phyloP scores from a whole-genome alignment of 2,329 filamentous ascomycete species.

The Sclerotinia minor region DNA sequence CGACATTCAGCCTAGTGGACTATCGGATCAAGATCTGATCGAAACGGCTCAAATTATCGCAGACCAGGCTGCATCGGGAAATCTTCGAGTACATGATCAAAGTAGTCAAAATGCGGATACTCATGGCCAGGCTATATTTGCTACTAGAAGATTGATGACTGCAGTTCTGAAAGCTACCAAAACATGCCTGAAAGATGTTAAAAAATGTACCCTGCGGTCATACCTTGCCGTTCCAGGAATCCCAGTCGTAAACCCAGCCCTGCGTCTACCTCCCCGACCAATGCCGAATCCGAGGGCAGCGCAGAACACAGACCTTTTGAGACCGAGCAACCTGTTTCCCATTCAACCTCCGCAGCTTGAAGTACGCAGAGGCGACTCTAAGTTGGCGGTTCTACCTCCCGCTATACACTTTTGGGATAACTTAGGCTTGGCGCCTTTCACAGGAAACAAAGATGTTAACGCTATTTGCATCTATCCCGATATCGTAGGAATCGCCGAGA shows the following conservation, averaged over 20 bases:
- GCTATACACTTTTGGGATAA: conserved; percentile 81
- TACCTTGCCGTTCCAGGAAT: conserved; percentile 60
- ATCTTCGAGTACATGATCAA: conserved; percentile 38
- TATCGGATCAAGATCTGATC: conserved; percentile 60
- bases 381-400: conserved; percentile 71
- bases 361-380: conserved; percentile 67
- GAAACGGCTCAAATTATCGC: conserved; percentile 70
- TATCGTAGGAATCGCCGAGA: conserved; percentile 61
- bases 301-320: conserved; percentile 39
- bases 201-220: conserved; percentile 48
- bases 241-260: conserved; percentile 54
- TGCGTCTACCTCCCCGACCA: conserved; percentile 46
- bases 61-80: conserved; percentile 64
- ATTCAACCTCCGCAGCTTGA: conserved; percentile 71
- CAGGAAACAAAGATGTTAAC: conserved; percentile 69
- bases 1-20: conserved; percentile 33
- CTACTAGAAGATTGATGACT: conserved; percentile 43
- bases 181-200: conserved; percentile 47
- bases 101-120: conserved; percentile 18
- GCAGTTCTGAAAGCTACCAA: conserved; percentile 49
- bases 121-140: conserved; percentile 26
- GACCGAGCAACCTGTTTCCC: conserved; percentile 57
- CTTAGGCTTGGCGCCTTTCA: conserved; percentile 70
- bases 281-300: conserved; percentile 33
- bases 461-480: conserved; percentile 71